Evolutionary conservation across 179 eudicot genomes (phyloP).

Genomic region (Patellifolia procumbens): DNA sequence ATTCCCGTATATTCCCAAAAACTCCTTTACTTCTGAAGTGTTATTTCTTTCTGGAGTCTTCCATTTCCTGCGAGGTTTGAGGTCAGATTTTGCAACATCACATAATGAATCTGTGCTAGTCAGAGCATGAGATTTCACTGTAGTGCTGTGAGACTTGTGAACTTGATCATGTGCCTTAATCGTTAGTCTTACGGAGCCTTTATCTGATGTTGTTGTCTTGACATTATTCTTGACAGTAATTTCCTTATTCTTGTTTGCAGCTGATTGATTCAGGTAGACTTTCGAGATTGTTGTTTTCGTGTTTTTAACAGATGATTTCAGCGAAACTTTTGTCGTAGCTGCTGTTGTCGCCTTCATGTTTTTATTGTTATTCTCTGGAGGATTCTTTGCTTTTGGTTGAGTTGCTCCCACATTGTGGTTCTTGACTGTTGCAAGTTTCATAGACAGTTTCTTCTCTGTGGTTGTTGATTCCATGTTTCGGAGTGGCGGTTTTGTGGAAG

Average conservation of each 20-base stretch:
- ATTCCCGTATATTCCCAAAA: not conserved
- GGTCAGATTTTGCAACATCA: slow-evolving; percentile 17
- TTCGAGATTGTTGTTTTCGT: slow-evolving; percentile 29
- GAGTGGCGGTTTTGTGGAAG: slow-evolving; percentile 18
- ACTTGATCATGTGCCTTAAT: slow-evolving; percentile 8
- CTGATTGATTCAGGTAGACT: slow-evolving; percentile 15
- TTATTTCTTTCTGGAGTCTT: slow-evolving; percentile 22
- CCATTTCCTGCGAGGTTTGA: slow-evolving; percentile 34
- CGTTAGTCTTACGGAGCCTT: slow-evolving; percentile 18
- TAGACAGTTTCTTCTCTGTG: slow-evolving; percentile 20
- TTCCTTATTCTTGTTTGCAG: slow-evolving; percentile 15
- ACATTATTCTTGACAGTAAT: slow-evolving; percentile 16
- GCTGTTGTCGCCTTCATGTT: slow-evolving; percentile 5
- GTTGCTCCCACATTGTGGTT: slow-evolving; percentile 23
- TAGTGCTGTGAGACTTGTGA: not conserved
- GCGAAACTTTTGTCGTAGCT: slow-evolving; percentile 24
- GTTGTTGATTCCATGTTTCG: slow-evolving; percentile 23
- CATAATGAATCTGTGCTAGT: not conserved
- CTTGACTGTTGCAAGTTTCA: slow-evolving; percentile 16
- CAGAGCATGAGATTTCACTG: slow-evolving; percentile 14
- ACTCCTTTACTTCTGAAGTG: not conserved
- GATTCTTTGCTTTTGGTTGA: slow-evolving; percentile 23
- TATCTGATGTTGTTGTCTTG: slow-evolving; percentile 8
- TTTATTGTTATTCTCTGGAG: slow-evolving; percentile 2
- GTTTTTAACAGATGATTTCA: slow-evolving; percentile 27